Evolutionary conservation across 169 alveolate genomes (phyloP).

Genomic region (Plasmodium malariae): DNA sequence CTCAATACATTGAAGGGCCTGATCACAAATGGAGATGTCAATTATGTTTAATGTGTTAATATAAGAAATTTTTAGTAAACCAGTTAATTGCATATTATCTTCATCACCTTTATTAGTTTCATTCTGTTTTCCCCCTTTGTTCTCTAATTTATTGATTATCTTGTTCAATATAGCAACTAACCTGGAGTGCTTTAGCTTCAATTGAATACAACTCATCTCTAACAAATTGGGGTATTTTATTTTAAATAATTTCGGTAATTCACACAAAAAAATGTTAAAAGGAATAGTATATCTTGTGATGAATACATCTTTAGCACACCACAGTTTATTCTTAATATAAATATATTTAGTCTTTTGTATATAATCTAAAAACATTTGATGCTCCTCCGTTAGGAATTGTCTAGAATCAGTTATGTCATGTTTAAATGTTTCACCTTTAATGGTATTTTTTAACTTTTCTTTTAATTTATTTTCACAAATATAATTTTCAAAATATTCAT

Average conservation of each 20-base stretch:
- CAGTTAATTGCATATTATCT: conserved; percentile 30
- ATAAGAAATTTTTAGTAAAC: conserved; percentile 57
- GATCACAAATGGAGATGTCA: conserved; percentile 54
- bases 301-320: conserved; percentile 43
- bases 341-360: conserved; percentile 33
- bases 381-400: background rate
- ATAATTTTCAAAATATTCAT: conserved; percentile 59
- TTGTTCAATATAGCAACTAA: conserved; percentile 23
- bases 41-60: conserved; percentile 56
- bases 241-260: conserved; percentile 43
- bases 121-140: background rate
- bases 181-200: conserved; percentile 34
- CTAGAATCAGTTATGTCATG: background rate
- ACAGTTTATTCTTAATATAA: conserved; percentile 66
- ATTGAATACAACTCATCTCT: conserved; percentile 30
- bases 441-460: background rate
- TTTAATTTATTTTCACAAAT: conserved; percentile 4
- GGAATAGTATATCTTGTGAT: conserved; percentile 6
- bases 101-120: background rate
- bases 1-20: background rate
- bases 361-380: conserved; percentile 11
- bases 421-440: background rate
- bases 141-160: conserved; percentile 2
- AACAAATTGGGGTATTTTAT: conserved; percentile 49
- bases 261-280: conserved; percentile 64